phyloP scores from a whole-genome alignment of 2,329 filamentous ascomycete species.

The Scopulariopsis brevicaulis region DNA sequence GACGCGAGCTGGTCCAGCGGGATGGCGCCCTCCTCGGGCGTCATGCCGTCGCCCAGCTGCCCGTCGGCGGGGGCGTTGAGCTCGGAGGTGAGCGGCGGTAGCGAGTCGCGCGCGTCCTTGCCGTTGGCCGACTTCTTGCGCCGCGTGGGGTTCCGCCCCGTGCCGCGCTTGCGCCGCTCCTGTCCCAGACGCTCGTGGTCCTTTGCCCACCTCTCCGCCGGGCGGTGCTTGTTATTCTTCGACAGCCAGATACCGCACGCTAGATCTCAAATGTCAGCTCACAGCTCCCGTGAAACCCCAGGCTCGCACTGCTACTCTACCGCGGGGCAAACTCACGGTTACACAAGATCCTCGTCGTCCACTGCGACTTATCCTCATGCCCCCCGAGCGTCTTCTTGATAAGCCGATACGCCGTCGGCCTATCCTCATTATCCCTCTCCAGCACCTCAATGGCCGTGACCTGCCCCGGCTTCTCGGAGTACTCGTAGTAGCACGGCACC shows the following conservation, averaged over 20 bases:
- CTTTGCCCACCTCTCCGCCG: constrained; percentile 72
- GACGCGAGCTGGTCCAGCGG: constrained; percentile 4
- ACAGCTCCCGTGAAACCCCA: not conserved
- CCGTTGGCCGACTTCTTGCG: constrained; percentile 33
- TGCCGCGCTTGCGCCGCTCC: constrained; percentile 36
- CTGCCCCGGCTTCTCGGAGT: constrained; percentile 60
- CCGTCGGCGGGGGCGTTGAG: constrained; percentile 19
- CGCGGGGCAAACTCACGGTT: constrained; percentile 60
- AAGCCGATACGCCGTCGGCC: constrained; percentile 57
- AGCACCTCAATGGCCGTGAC: constrained; percentile 65
- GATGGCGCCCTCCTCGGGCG: constrained; percentile 3
- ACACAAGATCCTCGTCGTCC: constrained; percentile 68
- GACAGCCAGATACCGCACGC: constrained; percentile 90
- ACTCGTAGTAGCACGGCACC: constrained; percentile 56
- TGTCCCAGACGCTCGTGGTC: constrained; percentile 39
- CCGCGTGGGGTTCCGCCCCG: constrained; percentile 25
- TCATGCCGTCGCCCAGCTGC: not conserved
- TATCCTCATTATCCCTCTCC: constrained; percentile 49
- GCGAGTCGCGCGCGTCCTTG: constrained; percentile 25
- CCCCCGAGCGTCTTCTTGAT: constrained; percentile 62
- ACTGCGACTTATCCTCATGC: constrained; percentile 53
- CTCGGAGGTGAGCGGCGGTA: constrained; percentile 30
- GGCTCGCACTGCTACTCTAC: no score
- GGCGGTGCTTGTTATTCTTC: constrained; percentile 78
- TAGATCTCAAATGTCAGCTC: constrained; percentile 20